These are phyloP conservation scores for Euphorbia pulcherrima DNA, from an alignment of 345 rosid genomes.

Conservation along the genomic window DNA sequence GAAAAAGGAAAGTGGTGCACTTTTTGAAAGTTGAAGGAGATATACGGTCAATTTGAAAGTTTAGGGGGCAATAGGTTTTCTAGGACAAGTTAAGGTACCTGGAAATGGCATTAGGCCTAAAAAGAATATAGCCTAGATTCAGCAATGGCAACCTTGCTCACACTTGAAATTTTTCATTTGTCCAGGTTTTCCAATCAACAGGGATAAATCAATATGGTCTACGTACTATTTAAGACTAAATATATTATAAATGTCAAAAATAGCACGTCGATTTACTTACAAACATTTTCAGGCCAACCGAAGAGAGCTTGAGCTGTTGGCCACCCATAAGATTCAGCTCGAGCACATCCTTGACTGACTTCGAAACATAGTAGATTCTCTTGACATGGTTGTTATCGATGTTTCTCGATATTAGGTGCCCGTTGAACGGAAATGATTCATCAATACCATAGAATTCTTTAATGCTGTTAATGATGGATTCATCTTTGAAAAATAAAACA, in stretches of 20 bases:
- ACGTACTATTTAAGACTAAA: background rate
- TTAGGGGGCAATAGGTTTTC: too few relatives aligned
- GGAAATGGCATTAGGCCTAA: too few relatives aligned
- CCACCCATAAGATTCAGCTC: constrained; percentile 71
- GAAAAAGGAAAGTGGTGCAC: too few relatives aligned
- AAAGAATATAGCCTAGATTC: too few relatives aligned
- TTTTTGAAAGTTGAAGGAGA: too few relatives aligned
- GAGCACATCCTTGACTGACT: constrained; percentile 69
- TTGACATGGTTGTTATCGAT: constrained; percentile 71
- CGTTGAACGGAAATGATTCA: constrained; percentile 62
- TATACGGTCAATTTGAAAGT: too few relatives aligned
- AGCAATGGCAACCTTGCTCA: background rate
- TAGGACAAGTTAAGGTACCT: too few relatives aligned
- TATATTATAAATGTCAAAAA: background rate
- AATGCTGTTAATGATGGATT: constrained; percentile 54
- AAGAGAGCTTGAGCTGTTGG: constrained; percentile 80
- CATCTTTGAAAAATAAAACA: constrained; percentile 73
- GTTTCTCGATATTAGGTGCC: constrained; percentile 84
- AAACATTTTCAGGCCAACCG: constrained; percentile 94
- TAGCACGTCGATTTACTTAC: constrained; percentile 41
- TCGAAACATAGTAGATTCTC: constrained; percentile 86
- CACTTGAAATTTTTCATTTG: background rate
- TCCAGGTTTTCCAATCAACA: too few relatives aligned
- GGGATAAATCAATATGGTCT: too few relatives aligned
- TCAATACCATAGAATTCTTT: constrained; percentile 77